phyloP scores from a whole-genome alignment of 169 alveolate genomes.

The Babesia ovis region DNA sequence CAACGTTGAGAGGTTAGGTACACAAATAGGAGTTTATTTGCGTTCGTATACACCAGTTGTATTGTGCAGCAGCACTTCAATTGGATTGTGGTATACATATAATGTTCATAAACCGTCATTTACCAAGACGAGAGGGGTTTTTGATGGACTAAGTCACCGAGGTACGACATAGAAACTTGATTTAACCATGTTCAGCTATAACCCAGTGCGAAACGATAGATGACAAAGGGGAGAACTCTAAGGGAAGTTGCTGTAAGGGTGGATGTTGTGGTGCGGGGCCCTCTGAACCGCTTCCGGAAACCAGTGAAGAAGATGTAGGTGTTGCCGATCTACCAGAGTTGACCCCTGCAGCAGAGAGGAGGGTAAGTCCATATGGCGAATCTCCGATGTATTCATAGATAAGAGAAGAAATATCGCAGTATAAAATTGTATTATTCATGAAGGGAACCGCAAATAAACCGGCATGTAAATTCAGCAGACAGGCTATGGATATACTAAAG shows the following conservation, averaged over 20 bases:
- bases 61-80: not conserved
- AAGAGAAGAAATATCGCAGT: conserved; percentile 62
- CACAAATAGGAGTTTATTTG: not conserved
- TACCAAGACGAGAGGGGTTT: too few species aligned
- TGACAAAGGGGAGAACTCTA: not conserved
- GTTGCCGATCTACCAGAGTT: not conserved
- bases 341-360: conserved; percentile 41
- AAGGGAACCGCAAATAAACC: conserved; percentile 83
- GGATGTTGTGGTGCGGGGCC: not conserved
- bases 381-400: conserved; percentile 21
- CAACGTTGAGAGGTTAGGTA: not conserved
- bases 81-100: too few species aligned
- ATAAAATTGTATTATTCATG: conserved; percentile 77
- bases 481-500: conserved; percentile 77
- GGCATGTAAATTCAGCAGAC: conserved; percentile 76
- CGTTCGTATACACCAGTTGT: not conserved
- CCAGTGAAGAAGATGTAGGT: not conserved
- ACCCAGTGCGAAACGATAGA: not conserved
- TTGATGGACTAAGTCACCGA: too few species aligned
- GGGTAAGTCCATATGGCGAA: conserved; percentile 6
- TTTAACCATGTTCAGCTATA: not conserved
- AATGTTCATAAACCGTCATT: too few species aligned
- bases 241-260: not conserved
- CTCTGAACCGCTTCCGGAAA: not conserved
- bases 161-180: too few species aligned